Evolutionary conservation across 2,329 filamentous ascomycete species (phyloP).

Genomic region (Colletotrichum acutatum): DNA sequence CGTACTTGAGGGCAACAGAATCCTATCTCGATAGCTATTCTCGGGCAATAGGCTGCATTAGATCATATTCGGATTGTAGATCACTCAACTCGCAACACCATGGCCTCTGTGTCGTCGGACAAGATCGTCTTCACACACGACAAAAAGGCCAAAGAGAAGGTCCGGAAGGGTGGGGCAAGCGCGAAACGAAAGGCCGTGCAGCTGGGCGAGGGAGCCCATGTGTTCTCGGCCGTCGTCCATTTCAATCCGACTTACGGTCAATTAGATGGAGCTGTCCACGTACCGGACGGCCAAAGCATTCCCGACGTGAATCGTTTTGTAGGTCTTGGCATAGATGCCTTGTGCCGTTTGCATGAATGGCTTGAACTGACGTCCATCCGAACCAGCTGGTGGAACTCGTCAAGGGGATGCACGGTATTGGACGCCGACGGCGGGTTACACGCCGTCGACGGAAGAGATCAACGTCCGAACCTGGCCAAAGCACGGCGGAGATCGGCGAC

Average conservation of each 20-base stretch:
- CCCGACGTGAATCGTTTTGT: background rate
- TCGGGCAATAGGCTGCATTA: background rate
- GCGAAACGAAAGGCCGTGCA: background rate
- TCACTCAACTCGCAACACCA: background rate
- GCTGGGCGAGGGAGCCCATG: background rate
- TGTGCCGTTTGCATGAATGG: too few species aligned
- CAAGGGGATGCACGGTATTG: too few species aligned
- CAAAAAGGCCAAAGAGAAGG: background rate
- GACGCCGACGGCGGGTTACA: too few species aligned
- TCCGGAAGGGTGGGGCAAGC: background rate
- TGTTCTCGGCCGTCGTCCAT: background rate
- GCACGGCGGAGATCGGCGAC: too few species aligned
- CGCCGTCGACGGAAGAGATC: too few species aligned
- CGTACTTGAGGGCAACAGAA: background rate
- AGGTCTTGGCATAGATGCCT: background rate
- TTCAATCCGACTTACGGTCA: background rate
- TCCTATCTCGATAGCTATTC: background rate
- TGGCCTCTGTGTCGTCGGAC: background rate
- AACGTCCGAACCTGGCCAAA: too few species aligned
- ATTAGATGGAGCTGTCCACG: background rate
- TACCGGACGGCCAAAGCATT: background rate
- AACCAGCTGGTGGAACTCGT: too few species aligned
- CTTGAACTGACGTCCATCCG: too few species aligned
- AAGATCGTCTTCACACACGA: too few species aligned
- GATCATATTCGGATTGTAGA: slow-evolving; percentile 2